Evolutionary conservation across 2,329 filamentous ascomycete genomes (phyloP), one percentile per base, ranked within the genome.

Genomic region (Ascochyta pisi): DNA sequence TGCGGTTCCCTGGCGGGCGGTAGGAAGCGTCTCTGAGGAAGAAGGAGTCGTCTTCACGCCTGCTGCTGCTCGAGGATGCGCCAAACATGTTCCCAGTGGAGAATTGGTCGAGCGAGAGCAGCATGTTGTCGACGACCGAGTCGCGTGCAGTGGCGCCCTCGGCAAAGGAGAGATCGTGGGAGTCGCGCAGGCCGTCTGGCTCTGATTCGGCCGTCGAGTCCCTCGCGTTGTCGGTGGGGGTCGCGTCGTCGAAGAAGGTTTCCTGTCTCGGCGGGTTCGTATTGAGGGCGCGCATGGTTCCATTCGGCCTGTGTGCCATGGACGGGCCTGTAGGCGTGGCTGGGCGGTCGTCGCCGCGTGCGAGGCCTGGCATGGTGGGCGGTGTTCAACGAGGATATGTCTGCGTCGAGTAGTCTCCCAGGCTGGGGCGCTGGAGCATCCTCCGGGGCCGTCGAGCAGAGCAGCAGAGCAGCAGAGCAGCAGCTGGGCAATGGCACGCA

Each of bases 51-150:
- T 75, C 71, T 23, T 57, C 49, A 16, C 49, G 43, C 33, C 54
- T 24, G 54, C 34, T 24, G 54, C 34, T 37, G 54, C 40, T 49
- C 55, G 50, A 46, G 3, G 54, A 53, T 16, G 47, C 26, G 52
- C 60, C 50, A n/a, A 67, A 65, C 57, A 66, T 47, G 55, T 59
- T 53, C 4, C 58, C 62, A 0, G 65, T 58, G 2, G 71, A 62
- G 44, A 76, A 69, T 75, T 94, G 90, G 77, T 96, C 94, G 62
- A 99, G 87, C 37, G 93, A 96, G 63, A 95, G 82, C 58, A 98
- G 86, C 89, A 99, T 95, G 76, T 97, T 96, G 76, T 95, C 90
- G 57, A 99, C 92, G 64, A 99, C 87, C 33, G 93, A 97, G 71
- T 96, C 91, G 65, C 94, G 87, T 13, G 64, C 61, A 16, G 56